Evolutionary conservation across 2,329 filamentous ascomycete species (phyloP), one percentile per base, ranked within the genome.

Genomic region (Colletotrichum lentis): DNA sequence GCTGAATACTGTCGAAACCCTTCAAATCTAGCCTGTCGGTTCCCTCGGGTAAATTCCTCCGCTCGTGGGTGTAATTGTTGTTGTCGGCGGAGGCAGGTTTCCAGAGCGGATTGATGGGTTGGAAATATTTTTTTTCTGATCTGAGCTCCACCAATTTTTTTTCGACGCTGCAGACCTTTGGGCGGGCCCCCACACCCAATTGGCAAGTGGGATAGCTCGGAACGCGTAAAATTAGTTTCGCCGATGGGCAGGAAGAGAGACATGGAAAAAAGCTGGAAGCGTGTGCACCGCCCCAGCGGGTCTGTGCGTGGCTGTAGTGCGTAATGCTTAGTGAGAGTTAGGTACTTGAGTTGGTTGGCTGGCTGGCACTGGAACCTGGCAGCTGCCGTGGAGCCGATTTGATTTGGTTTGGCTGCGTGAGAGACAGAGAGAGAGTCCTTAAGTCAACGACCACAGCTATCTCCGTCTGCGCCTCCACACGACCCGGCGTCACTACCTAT

Each of bases 101-200:
- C 41, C 58, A 62, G 69, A 69, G 71, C 64, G 55, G 47, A 49
- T 69, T 72, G 74, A 74, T 76, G 64, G 69, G 56, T 72, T 67
- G 76, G 79, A 80, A 81, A 81, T 79, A 65, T 66, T 69, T 69
- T 69, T 80, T 81, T 81, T 81, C 75, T 78, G 69, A 71, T 72
- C 72, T 73, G 74, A 77, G 74, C 72, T 78, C 75, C 75, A 81
- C 78, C 73, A 78, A 76, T 78, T 81, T 82, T 82, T 81, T 76
- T 75, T 72, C 69, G 71, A 73, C 71, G 71, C 69, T 58, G 70
- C 66, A 64, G 60, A 68, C 62, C 52, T 69, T 60, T 69, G 56
- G 22, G 60, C 43, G 46, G 37, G 60, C 66, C 63, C 59, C 59
- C 49, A 50, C 47, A 54, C 31, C 67, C 59, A 70, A 70, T 70